Percentiles rank a stretch among this genome's conserved stretches.
Conservation (phyloP, 2,329 filamentous ascomycete species). For the Stemphylium lycopersici region DNA sequence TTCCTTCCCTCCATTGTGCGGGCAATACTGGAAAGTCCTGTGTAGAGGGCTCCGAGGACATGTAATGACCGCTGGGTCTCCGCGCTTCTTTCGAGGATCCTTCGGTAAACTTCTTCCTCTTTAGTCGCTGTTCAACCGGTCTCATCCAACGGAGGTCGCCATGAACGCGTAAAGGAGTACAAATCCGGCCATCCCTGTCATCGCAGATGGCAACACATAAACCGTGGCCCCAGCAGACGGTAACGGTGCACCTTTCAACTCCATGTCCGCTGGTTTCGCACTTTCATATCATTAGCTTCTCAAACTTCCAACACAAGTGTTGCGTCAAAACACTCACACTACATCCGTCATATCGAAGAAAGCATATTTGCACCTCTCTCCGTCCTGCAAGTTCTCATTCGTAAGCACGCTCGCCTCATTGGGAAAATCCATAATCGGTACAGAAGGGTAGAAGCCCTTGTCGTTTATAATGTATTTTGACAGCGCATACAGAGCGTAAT, state of each 20-base stretch:
- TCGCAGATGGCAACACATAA: slow-evolving; percentile 2
- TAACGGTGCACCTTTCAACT: slow-evolving; percentile 27
- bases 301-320: background rate
- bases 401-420: slow-evolving; percentile 40
- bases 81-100: too few species aligned
- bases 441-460: slow-evolving; percentile 39
- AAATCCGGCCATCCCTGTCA: slow-evolving; percentile 8
- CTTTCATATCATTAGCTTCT: slow-evolving; percentile 8
- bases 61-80: too few species aligned
- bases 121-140: too few species aligned
- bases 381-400: slow-evolving; percentile 42
- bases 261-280: slow-evolving; percentile 20
- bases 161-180: slow-evolving; percentile 10
- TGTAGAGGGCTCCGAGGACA: too few species aligned
- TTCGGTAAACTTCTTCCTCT: too few species aligned
- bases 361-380: slow-evolving; percentile 35
- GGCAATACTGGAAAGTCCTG: too few species aligned
- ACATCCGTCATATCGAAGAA: slow-evolving; percentile 41
- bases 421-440: slow-evolving; percentile 40
- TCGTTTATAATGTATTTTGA: slow-evolving; percentile 38
- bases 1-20: too few species aligned
- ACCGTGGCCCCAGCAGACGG: slow-evolving; percentile 23
- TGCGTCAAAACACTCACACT: slow-evolving; percentile 23
- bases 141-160: slow-evolving; percentile 24
- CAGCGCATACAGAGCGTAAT: slow-evolving; percentile 43